Evolutionary conservation across 2,329 filamentous ascomycete genomes (phyloP).

Genomic region (Fusarium oxysporum): DNA sequence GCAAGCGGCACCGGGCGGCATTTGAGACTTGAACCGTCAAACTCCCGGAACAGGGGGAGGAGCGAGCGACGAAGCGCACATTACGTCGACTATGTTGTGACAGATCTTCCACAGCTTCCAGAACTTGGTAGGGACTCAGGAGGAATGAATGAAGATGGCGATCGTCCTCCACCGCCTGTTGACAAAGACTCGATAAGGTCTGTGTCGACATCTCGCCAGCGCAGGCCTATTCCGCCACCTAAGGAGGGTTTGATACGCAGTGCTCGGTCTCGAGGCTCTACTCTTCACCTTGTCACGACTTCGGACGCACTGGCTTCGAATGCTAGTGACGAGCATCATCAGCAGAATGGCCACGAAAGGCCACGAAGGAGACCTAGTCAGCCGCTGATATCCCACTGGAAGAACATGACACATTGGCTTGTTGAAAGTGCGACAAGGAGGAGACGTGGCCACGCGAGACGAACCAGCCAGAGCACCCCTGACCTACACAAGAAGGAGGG

Average conservation of each 20-base stretch:
- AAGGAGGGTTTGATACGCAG: conserved; percentile 80
- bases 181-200: conserved; percentile 84
- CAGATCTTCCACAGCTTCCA: conserved; percentile 81
- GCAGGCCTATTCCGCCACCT: conserved; percentile 82
- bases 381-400: conserved; percentile 70
- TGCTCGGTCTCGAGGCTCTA: conserved; percentile 82
- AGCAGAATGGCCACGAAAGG: conserved; percentile 55
- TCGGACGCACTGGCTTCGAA: conserved; percentile 61
- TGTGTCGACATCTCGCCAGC: conserved; percentile 79
- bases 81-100: conserved; percentile 70
- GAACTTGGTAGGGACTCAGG: conserved; percentile 65
- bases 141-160: conserved; percentile 58
- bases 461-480: conserved; percentile 68
- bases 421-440: conserved; percentile 69
- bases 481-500: conserved; percentile 65
- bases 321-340: conserved; percentile 45
- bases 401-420: conserved; percentile 73
- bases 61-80: conserved; percentile 80
- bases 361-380: conserved; percentile 68
- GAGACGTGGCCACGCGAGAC: conserved; percentile 60
- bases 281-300: conserved; percentile 84
- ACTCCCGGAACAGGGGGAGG: conserved; percentile 77
- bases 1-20: conserved; percentile 69
- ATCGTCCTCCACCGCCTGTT: conserved; percentile 74
- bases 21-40: conserved; percentile 55